Conservation (phyloP, 169 alveolate species). For the Cryptosporidium ryanae region DNA sequence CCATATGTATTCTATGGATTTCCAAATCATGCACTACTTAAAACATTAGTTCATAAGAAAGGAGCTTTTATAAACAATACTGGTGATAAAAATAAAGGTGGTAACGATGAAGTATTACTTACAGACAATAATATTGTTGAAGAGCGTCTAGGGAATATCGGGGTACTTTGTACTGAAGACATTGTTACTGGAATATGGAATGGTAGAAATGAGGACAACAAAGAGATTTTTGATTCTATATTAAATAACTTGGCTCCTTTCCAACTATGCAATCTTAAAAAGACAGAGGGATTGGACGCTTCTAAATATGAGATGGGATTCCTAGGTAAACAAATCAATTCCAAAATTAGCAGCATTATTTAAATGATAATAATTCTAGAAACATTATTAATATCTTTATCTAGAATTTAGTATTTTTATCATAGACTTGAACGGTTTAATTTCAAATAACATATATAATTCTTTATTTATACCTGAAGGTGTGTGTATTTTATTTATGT, state of each 20-base stretch:
- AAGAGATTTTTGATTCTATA: conserved; percentile 22
- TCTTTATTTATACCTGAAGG: too few species aligned
- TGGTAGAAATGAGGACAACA: conserved; percentile 55
- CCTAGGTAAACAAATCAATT: conserved; percentile 55
- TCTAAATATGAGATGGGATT: conserved; percentile 73
- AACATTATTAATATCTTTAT: too few species aligned
- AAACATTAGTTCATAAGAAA: conserved; percentile 26
- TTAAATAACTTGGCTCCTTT: conserved; percentile 55
- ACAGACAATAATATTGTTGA: conserved; percentile 82
- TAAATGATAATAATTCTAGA: background rate
- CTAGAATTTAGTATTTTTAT: too few species aligned
- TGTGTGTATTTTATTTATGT: too few species aligned
- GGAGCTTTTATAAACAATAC: conserved; percentile 39
- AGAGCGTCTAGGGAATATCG: conserved; percentile 79
- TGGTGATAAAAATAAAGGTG: background rate
- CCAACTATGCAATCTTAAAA: conserved; percentile 74
- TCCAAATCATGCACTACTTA: conserved; percentile 32
- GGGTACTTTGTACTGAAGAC: conserved; percentile 82
- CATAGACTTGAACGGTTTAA: too few species aligned
- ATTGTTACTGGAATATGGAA: conserved; percentile 75
- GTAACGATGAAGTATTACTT: conserved; percentile 62
- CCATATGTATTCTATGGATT: conserved; percentile 70
- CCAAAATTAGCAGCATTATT: conserved; percentile 63
- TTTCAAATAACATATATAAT: too few species aligned
- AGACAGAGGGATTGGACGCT: conserved; percentile 76